Evolutionary conservation across 352 stramenopile genomes (phyloP), one percentile per base, ranked within the genome.

Genomic region (Achlya hypogyna): DNA sequence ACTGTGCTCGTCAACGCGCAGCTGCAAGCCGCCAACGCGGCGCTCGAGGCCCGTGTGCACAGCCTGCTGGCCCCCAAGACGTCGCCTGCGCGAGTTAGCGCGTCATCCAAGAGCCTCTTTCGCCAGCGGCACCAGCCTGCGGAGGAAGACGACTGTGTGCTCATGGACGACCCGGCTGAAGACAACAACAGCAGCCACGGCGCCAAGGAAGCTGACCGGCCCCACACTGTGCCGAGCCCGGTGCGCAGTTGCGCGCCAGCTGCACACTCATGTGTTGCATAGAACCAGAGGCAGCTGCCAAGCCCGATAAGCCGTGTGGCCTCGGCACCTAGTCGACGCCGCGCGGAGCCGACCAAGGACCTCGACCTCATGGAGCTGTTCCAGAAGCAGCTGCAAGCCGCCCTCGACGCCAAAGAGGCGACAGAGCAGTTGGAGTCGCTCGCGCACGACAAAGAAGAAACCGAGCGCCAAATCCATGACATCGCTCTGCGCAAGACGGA

Each of bases 1-100:
- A 73, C 91, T 2, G 78, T 89, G 8, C 51, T 83, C 29, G 75
- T 81, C 6, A 84, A 92, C 23, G 78, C 88, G 60, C 76, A 91
- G 25, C 75, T 66, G 20, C 28, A 38, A 20, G 29, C 29, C 16
- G 53, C 53, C 31, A 66, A 56, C 31, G 49, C 49, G 16, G 49
- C 49, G 2, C 38, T 32, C 43, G 20, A 28, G 18, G 16, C 20
- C 22, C 23, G 28, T 25, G 35, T 49, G 23, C 20, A 63, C 16
- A 12, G 5, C 20, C 32, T 49, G 31, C 49, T 9, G 25, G 2
- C 49, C 12, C 12, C 38, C 12, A 45, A 45, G n/a, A 45, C 27
- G 51, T 49, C 31, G 42, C 27, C 27, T 12, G 54, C 18, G 4
- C 31, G 54, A 1, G 18, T 38, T 34, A 20, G 22, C 54, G 54